Conservation (phyloP, 2,329 filamentous ascomycete genomes). For the Dothideomycetes sp. region DNA sequence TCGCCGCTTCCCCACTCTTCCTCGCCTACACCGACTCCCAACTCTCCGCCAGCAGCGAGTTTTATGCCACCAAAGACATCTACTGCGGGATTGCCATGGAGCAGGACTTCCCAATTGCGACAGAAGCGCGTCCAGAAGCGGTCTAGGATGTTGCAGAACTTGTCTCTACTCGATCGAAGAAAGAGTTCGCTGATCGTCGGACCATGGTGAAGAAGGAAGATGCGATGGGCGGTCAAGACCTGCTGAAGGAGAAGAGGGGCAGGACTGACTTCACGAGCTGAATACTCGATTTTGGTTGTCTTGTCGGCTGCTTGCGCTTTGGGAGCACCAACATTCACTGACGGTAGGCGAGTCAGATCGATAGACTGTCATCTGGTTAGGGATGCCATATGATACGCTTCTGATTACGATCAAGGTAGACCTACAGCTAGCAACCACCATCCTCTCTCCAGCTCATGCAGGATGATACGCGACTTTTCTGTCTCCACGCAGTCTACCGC, state of each 20-base stretch:
- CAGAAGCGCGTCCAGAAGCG: conserved; percentile 70
- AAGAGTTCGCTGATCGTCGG: conserved; percentile 62
- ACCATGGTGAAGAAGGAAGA: conserved; percentile 82
- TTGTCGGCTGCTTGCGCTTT: conserved; percentile 15
- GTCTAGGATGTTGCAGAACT: conserved; percentile 62
- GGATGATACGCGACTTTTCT: conserved; percentile 71
- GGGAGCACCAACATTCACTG: conserved; percentile 23
- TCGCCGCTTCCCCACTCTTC: conserved; percentile 92
- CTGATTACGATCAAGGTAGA: conserved; percentile 10
- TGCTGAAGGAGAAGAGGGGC: conserved; percentile 68
- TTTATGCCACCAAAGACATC: conserved; percentile 76
- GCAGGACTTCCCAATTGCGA: conserved; percentile 69
- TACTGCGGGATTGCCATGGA: conserved; percentile 78
- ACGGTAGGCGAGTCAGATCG: conserved; percentile 65
- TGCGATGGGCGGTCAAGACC: conserved; percentile 67
- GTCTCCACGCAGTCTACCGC: conserved; percentile 82
- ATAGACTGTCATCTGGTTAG: conserved; percentile 63
- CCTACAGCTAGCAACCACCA: conserved; percentile 94
- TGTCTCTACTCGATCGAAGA: conserved; percentile 49
- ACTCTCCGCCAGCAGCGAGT: conserved; percentile 77
- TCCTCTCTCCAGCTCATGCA: conserved; percentile 76
- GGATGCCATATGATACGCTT: neutral
- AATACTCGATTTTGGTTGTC: conserved; percentile 52
- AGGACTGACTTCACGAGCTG: conserved; percentile 80
- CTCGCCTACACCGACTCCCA: conserved; percentile 89